These are phyloP conservation scores for Selaginella tamariscina DNA, from an alignment of 75 land plant species.

Conservation along the genomic window DNA sequence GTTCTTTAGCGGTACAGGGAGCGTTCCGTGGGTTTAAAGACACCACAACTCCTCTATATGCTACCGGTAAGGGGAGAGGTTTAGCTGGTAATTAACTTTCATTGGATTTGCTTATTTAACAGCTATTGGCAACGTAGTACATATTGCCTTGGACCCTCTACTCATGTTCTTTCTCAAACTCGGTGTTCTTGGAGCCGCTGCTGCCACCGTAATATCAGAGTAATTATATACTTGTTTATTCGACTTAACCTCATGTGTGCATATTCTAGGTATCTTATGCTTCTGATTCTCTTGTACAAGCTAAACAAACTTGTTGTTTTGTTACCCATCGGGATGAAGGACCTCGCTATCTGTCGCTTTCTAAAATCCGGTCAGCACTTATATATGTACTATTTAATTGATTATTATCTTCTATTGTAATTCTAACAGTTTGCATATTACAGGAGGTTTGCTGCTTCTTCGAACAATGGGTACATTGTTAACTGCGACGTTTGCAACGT, in stretches of 20 bases:
- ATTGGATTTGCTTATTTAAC: too few relatives aligned
- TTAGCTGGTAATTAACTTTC: neutral
- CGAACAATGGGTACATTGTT: slow-evolving; percentile 15
- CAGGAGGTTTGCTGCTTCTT: slow-evolving; percentile 18
- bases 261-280: slow-evolving; percentile 71
- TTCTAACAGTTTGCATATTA: neutral
- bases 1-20: neutral
- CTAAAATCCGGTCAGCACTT: too few relatives aligned
- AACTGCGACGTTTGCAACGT: neutral
- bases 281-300: too few relatives aligned
- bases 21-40: slow-evolving; percentile 1
- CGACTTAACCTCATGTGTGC: neutral
- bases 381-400: too few relatives aligned
- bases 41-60: neutral
- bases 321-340: slow-evolving; percentile 52
- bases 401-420: too few relatives aligned
- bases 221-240: slow-evolving; percentile 19
- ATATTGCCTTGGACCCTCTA: too few relatives aligned
- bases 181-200: too few relatives aligned
- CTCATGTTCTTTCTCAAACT: too few relatives aligned
- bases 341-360: slow-evolving; percentile 47
- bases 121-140: slow-evolving; percentile 68
- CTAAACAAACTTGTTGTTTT: slow-evolving; percentile 50
- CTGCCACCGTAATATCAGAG: too few relatives aligned
- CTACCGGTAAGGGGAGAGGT: neutral